Evolutionary conservation across 805 yeast species (phyloP), one percentile per base, ranked within the genome.

Genomic region (Wickerhamiella musiphila): DNA sequence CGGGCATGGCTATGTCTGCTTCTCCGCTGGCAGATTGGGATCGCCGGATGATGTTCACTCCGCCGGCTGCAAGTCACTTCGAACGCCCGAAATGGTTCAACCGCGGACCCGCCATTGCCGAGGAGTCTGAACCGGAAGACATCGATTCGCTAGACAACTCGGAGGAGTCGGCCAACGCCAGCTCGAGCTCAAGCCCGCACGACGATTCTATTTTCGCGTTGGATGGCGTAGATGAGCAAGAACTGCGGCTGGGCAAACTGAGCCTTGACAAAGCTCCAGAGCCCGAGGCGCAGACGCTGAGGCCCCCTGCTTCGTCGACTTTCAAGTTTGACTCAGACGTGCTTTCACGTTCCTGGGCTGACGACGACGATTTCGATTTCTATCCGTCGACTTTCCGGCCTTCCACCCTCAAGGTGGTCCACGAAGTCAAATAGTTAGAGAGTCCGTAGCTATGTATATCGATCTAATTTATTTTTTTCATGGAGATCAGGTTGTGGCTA

Each of bases 21-120:
- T 38, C 45, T 13, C 36, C 44, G 16, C 31, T 34, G 18, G 18
- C 38, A 23, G 9, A 16, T 14, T 44, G 46, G 46, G 48, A 44
- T 32, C 40, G 43, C 27, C 40, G 36, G 27, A 37, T 41, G 34
- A 38, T 38, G 45, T 44, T 27, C 42, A 44, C 48, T 19, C 48
- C 48, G 32, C 46, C 48, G n/a, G 35, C 36, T 10, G 35, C 38
- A 28, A 12, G 31, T 12, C 29, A n/a, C 19, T 26, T 14, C 21
- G 36, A 20, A 24, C 28, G 19, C 5, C 24, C 28, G 5, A 15
- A 21, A 8, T 15, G 26, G 20, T 14, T 30, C 21, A 6, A 18
- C 17, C 29, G 32, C 32, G 32, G 28, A 23, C 28, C 16, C 18
- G 23, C 29, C 31, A 31, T 23, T 12, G 32, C 25, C 18, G 43